Evolutionary conservation across 306 rosid species (phyloP).

Genomic region (Prunus mume): DNA sequence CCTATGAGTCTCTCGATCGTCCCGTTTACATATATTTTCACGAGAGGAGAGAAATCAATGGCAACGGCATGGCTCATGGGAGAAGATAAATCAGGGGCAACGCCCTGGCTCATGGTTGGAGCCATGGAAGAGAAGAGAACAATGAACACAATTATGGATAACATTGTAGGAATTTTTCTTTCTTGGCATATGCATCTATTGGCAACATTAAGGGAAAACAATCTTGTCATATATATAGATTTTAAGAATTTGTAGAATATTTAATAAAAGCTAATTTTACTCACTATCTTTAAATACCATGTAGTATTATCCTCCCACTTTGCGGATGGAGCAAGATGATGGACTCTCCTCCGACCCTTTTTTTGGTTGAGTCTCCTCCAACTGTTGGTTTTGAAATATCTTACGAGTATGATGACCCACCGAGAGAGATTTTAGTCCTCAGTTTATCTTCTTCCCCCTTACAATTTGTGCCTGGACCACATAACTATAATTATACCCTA

Average conservation of each 20-base stretch:
- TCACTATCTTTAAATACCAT: too few relatives aligned
- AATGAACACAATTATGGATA: not conserved
- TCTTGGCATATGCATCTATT: not conserved
- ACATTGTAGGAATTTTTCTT: not conserved
- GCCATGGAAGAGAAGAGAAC: not conserved
- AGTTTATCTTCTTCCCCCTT: slow-evolving; percentile 1
- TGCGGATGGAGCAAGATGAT: too few relatives aligned
- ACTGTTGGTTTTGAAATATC: not conserved
- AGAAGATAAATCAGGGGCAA: slow-evolving; percentile 10
- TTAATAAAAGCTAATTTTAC: too few relatives aligned
- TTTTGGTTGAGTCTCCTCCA: too few relatives aligned
- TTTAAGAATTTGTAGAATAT: too few relatives aligned
- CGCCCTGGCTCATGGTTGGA: not conserved
- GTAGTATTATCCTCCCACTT: too few relatives aligned
- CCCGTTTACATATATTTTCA: slow-evolving; percentile 27
- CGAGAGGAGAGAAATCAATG: slow-evolving; percentile 9
- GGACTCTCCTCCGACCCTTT: too few relatives aligned
- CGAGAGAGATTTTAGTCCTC: not conserved
- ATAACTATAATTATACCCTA: too few relatives aligned
- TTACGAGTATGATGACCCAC: not conserved
- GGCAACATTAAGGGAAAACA: too few relatives aligned
- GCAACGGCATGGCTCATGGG: not conserved
- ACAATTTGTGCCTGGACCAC: too few relatives aligned
- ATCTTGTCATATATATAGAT: too few relatives aligned
- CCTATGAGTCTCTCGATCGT: slow-evolving; percentile 15